These are phyloP conservation scores for Zopfochytrium polystomum DNA, from an alignment of 371 early-diverging fungal genomes.

Conservation along the genomic window DNA sequence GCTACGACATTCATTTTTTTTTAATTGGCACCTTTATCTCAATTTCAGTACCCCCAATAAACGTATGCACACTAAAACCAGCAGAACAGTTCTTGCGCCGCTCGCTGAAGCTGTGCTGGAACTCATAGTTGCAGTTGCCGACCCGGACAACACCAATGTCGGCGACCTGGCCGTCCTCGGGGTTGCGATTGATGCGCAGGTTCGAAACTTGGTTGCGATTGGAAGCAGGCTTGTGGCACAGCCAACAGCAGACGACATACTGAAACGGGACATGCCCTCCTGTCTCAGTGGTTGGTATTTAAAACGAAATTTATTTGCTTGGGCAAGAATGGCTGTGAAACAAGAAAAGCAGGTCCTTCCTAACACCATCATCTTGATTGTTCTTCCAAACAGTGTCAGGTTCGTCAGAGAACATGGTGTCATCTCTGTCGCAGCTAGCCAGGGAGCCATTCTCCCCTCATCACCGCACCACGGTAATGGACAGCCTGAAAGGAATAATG, in stretches of 20 bases:
- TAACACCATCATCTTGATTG: too few species aligned
- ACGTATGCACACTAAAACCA: slow-evolving; percentile 45
- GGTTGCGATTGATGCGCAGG: slow-evolving; percentile 40
- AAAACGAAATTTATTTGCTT: too few species aligned
- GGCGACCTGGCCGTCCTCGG: slow-evolving; percentile 45
- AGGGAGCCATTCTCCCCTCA: slow-evolving; percentile 34
- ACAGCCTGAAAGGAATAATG: slow-evolving; percentile 51
- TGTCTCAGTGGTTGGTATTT: slow-evolving; percentile 10
- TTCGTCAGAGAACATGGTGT: slow-evolving; percentile 39
- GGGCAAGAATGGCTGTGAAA: too few species aligned
- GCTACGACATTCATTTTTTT: too few species aligned
- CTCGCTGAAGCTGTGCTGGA: slow-evolving; percentile 50
- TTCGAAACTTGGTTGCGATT: slow-evolving; percentile 38
- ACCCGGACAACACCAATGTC: slow-evolving; percentile 39
- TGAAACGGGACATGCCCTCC: slow-evolving; percentile 45
- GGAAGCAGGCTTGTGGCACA: slow-evolving; percentile 33
- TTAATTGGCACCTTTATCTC: too few species aligned
- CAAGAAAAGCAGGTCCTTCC: too few species aligned
- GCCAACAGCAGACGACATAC: slow-evolving; percentile 28
- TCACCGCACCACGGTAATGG: slow-evolving; percentile 44
- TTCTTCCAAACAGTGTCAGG: too few species aligned
- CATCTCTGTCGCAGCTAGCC: slow-evolving; percentile 31
- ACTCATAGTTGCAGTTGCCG: slow-evolving; percentile 46
- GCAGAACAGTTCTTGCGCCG: slow-evolving; percentile 45
- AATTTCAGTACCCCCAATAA: too few species aligned